Base-by-base conservation (phyloP, 805 yeast species). In the Starmerella davenportii region DNA sequence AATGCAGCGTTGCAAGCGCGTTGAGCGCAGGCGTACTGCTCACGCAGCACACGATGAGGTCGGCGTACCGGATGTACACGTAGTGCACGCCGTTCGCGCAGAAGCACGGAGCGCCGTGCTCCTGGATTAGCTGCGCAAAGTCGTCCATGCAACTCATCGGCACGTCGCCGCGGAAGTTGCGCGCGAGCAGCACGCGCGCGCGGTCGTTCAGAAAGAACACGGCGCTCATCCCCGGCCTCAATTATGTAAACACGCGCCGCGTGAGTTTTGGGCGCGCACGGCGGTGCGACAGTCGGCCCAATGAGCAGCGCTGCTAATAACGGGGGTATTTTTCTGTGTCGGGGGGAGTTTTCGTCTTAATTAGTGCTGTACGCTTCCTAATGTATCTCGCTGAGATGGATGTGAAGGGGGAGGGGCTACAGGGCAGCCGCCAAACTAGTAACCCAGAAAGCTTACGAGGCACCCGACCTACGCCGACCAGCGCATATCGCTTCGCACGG, bases 121-220 rank as follows among this genome's bases (percentile, higher is more conserved):
- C 67, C 50, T 66, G 53, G 43, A 65, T 58, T 21, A 74, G 60
- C 28, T 65, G 53, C 8, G 82, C 77, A 56, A 76, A 78, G 43
- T 66, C 62, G 35, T 72, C 77, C 37, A 76, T 65, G 5, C 79
- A 66, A 15, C 64, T 57, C 33, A 63, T 46, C 3, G 80, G 73
- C 16, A 78, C 68, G 49, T 78, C 84, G 2, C 80, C 79, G 43
- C 74, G 69, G 54, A 76, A 78, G 53, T 76, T 79, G 39, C 87
- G 59, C 17, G 77, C 66, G 38, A 78, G 66, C 38, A 78, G 63
- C 21, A 79, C 73, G 50, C 73, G 69, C 27, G 80, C 81, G 50
- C 72, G 69, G 50, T 68, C 66, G 55, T 76, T 82, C 41, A 78
- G 64, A 49, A 78, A 72, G 48, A 72, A 77, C 36, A 78, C 65